Conservation (phyloP, 169 alveolate species). For the Cryptosporidium sp. region DNA sequence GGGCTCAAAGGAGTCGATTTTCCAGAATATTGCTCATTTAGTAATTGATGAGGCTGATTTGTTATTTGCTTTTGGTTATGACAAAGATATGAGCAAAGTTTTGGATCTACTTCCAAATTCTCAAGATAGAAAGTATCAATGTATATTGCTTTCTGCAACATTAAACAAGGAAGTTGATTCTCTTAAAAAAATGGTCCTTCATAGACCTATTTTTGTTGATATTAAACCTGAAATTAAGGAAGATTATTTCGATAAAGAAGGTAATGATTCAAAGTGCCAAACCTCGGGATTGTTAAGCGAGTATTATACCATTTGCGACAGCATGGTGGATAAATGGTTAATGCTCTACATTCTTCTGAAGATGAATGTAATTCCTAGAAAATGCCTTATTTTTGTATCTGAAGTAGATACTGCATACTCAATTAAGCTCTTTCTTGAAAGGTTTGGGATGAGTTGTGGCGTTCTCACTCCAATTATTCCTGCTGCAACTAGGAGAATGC, state of each 20-base stretch:
- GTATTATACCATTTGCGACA: constrained; percentile 39
- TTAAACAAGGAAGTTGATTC: constrained; percentile 40
- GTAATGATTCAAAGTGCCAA: not conserved
- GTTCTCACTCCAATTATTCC: constrained; percentile 67
- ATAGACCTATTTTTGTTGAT: constrained; percentile 44
- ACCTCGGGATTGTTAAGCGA: constrained; percentile 15
- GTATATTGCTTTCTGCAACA: constrained; percentile 63
- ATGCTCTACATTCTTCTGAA: constrained; percentile 60
- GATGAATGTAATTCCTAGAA: constrained; percentile 65
- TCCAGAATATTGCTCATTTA: constrained; percentile 22
- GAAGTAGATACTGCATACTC: constrained; percentile 65
- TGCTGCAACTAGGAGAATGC: constrained; percentile 65
- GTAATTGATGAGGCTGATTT: constrained; percentile 70
- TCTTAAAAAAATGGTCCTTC: constrained; percentile 32
- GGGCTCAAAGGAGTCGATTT: not conserved
- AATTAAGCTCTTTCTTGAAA: constrained; percentile 46
- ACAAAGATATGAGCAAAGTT: constrained; percentile 42
- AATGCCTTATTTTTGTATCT: constrained; percentile 63
- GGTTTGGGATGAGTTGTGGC: constrained; percentile 58
- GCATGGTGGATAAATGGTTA: constrained; percentile 43
- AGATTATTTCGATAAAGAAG: not conserved
- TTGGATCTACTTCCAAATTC: constrained; percentile 56
- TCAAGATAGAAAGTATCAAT: constrained; percentile 62
- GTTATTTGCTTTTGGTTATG: constrained; percentile 75
- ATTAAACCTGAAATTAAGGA: constrained; percentile 16